phyloP scores from a whole-genome alignment of 176 grass and related monocot species.

The Panicum miliaceum region DNA sequence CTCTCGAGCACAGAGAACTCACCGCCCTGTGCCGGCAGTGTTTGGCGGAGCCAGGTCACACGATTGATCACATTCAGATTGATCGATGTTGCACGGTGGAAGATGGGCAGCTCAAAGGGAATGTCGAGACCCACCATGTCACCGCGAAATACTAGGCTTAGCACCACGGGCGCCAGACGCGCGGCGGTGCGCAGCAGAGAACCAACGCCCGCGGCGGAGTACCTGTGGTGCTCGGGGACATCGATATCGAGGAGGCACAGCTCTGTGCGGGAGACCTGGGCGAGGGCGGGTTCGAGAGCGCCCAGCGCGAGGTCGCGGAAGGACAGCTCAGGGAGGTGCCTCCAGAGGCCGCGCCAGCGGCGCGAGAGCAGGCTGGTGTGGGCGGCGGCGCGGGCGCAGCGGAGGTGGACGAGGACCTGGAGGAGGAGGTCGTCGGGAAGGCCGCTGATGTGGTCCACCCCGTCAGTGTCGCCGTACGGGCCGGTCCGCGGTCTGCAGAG shows the following conservation, averaged over 20 bases:
- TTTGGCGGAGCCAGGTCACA: background rate
- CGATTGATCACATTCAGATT: background rate
- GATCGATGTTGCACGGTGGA: background rate
- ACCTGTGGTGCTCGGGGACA: background rate
- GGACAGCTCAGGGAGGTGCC: background rate
- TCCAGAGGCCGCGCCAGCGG: constrained; percentile 26
- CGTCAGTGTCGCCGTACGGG: background rate
- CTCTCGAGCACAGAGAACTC: background rate
- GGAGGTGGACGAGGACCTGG: constrained; percentile 2
- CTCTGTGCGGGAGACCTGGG: background rate
- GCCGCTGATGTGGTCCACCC: constrained; percentile 15
- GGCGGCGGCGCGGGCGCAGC: constrained; percentile 17
- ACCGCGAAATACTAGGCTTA: background rate
- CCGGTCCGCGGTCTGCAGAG: too few species aligned
- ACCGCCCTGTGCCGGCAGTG: too few species aligned
- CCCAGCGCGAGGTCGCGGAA: constrained; percentile 3
- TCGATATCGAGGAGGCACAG: constrained; percentile 18
- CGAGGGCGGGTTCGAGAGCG: constrained; percentile 18
- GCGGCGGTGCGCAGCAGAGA: constrained; percentile 6
- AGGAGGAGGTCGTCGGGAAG: constrained; percentile 34
- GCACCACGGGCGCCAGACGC: background rate
- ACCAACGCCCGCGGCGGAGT: background rate
- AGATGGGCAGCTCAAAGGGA: background rate
- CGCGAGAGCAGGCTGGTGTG: background rate
- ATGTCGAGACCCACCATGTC: rapidly evolving